Base-by-base conservation (phyloP, 192 early-diverging fungal genomes). In the Borealophlyctis nickersoniae region DNA sequence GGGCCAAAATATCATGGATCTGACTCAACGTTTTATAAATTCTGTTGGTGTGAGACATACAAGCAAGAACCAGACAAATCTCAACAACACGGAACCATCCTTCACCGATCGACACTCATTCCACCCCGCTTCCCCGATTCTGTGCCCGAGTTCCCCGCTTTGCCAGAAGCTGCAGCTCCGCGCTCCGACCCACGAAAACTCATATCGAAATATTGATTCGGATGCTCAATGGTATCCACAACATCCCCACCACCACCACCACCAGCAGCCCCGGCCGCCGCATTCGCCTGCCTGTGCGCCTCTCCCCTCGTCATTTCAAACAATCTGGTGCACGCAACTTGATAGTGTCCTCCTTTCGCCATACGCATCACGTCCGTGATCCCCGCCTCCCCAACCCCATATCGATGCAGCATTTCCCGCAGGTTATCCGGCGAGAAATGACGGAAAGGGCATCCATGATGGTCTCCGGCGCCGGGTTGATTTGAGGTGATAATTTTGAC, bases 391-490 rank as follows among this genome's bases (percentile, higher is more conserved):
- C 79, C 52, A 32, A 92, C 77, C 7, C 80, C 74, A 60, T 86
- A 75, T 23, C 75, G 61, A 27, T 69, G 61, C 51, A 97, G 57
- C n/a, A 83, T 81, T 2, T 78, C 70, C 24, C 79, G 71, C 33
- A 97, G 71, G 35, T 84, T 86, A 0, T 87, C 77, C 1, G 77
- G 39, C 1, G 88, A 79, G 33, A 90, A 89, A 63, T 96, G 89
- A 36, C 87, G 82, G 80, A 94, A 98, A 48, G 96, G 96, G 72
- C 96, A 98, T 4, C 96, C 96, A 61, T 98, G 96, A 64, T 90
- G 81, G 66, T 97, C 94, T 13, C 87, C 87, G 4, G 90, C 75
- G 14, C 86, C 85, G 1, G 96, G 94, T 27, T 80, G 81, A 60
- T 89, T 88, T 16, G 73, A 67, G 57, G 75, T 88, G 67, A 98